Evolutionary conservation across 805 yeast genomes (phyloP).

Genomic region (Myxozyma lipomycoides): DNA sequence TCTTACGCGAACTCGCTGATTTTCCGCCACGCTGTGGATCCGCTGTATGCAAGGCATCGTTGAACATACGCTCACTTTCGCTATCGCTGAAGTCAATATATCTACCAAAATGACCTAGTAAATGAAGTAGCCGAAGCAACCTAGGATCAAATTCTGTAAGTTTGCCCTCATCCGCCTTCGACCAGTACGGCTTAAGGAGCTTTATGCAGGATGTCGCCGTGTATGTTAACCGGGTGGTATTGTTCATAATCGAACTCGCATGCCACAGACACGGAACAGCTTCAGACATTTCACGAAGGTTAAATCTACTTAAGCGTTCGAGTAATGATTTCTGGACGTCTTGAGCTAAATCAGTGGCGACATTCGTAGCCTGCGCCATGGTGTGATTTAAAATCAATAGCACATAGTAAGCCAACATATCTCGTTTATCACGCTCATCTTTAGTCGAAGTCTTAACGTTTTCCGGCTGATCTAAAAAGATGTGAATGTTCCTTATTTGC

Average conservation of each 20-base stretch:
- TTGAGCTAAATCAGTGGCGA: constrained; percentile 50
- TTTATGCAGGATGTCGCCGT: constrained; percentile 63
- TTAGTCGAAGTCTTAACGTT: constrained; percentile 22
- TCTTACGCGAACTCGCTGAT: constrained; percentile 38
- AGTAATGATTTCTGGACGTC: constrained; percentile 52
- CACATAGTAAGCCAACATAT: constrained; percentile 46
- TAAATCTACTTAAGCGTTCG: constrained; percentile 56
- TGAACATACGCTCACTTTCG: constrained; percentile 41
- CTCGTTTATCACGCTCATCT: constrained; percentile 45
- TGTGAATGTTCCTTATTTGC: constrained; percentile 61
- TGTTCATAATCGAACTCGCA: constrained; percentile 47
- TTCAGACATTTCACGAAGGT: constrained; percentile 57
- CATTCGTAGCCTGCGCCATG: constrained; percentile 43
- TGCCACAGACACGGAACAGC: constrained; percentile 70
- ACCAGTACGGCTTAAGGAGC: constrained; percentile 48
- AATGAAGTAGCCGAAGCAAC: constrained; percentile 53
- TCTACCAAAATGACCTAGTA: constrained; percentile 69
- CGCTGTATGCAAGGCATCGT: constrained; percentile 4
- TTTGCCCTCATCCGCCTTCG: constrained; percentile 25
- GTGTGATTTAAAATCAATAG: constrained; percentile 53
- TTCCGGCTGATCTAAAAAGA: constrained; percentile 44
- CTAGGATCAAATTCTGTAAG: constrained; percentile 40
- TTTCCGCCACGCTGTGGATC: constrained; percentile 10
- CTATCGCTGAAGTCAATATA: constrained; percentile 57
- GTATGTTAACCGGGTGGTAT: constrained; percentile 49